Percentiles rank a stretch among this genome's conserved stretches.
phyloP scores from a whole-genome alignment of 73 alveolate genomes.

The Paramecium octaurelia region DNA sequence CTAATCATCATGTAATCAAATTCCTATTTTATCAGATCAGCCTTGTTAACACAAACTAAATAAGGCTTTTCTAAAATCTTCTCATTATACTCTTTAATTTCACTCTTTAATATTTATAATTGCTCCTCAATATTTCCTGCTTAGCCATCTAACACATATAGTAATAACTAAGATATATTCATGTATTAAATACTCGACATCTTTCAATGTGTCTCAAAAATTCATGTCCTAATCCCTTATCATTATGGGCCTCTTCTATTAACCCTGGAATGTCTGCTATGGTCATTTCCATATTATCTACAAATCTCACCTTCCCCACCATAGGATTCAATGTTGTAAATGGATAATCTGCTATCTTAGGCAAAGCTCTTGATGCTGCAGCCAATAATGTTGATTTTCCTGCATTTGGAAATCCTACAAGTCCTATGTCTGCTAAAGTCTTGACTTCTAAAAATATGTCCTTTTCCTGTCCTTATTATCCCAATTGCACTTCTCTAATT shows the following conservation, averaged over 20 bases:
- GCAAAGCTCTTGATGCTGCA: constrained; percentile 87
- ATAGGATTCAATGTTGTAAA: constrained; percentile 96
- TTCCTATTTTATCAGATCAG: constrained; percentile 36
- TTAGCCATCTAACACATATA: not conserved
- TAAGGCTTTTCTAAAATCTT: constrained; percentile 62
- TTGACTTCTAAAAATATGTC: constrained; percentile 78
- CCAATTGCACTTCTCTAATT: constrained; percentile 58
- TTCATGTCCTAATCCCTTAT: constrained; percentile 93
- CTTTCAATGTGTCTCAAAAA: constrained; percentile 91
- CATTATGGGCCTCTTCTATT: constrained; percentile 88
- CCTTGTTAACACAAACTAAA: constrained; percentile 60
- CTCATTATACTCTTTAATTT: constrained; percentile 53
- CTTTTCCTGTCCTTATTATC: constrained; percentile 69
- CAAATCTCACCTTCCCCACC: constrained; percentile 78
- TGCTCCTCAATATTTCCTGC: constrained; percentile 40
- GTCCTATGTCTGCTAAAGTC: constrained; percentile 92
- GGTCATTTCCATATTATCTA: constrained; percentile 76
- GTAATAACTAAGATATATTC: constrained; percentile 52
- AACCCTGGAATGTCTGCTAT: constrained; percentile 96
- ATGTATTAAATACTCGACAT: constrained; percentile 68
- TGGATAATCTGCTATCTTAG: constrained; percentile 97
- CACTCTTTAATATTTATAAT: constrained; percentile 58
- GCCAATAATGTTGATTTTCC: constrained; percentile 93
- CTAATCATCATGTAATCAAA: constrained; percentile 43
- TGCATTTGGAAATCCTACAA: constrained; percentile 97